Base-by-base conservation (phyloP, 2,329 filamentous ascomycete genomes). In the Ophiocordyceps robertsii region DNA sequence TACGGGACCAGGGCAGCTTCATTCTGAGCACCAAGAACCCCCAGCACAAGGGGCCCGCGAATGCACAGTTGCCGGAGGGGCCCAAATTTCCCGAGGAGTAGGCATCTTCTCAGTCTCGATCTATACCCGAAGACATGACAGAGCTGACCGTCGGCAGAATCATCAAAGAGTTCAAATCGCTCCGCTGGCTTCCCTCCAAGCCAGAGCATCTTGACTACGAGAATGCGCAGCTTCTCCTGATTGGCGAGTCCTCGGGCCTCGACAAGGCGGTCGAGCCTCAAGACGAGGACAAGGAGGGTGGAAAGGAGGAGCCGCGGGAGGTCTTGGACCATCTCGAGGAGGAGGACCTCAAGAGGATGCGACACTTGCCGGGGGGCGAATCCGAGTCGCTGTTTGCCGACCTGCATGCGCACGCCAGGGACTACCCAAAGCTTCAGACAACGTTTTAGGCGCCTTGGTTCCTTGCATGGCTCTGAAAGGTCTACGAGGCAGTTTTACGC, bases 21-120 rank as follows among this genome's bases (percentile, higher is more conserved):
- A 72, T 89, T 42, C 61, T 90, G 41, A 85, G 79, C 49, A 78
- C 84, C 29, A 40, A 40, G 64, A 95, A 93, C 51, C 88, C 88
- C 0, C 69, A 80, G 43, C 76, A 72, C 31, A 69, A 77, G 2
- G 77, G 79, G 0, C 84, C 85, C 0, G 67, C 73, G 3, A 75
- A 74, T 46, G 74, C 77, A 1, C 69, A 67, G 37, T 64, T 93
- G 1, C 76, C 77, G 0, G 65, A 84, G 46, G 68, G 65, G 0
- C 77, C 86, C 0, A 74, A 82, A 3, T 94, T 81, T 59, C 76
- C 85, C 0, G 68, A 85, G 12, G 24, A 40, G 33, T 29, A 35
- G 30, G 38, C 31, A n/a, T n/a, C n/a, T n/a, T n/a, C n/a, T n/a
- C n/a, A n/a, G n/a, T n/a, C n/a, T n/a, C n/a, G n/a, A n/a, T n/a